Conservation (phyloP, 1,139 yeast genomes). For the Taphrina betulina region DNA sequence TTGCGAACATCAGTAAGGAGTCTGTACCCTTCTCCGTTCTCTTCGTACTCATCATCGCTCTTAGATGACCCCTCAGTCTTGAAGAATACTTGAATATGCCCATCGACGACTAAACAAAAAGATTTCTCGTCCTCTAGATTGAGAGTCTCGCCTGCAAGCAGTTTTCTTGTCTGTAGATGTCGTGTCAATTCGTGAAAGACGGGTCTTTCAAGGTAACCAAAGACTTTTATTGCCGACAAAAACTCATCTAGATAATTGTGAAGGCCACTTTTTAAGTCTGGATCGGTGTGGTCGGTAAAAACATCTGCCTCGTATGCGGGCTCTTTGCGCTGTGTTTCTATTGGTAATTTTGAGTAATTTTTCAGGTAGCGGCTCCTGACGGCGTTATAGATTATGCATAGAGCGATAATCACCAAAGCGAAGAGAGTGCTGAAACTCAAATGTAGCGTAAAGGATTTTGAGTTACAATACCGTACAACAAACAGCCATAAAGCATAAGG, state of each 20-base stretch:
- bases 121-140: constrained; percentile 74
- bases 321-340: constrained; percentile 51
- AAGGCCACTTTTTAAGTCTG: constrained; percentile 48
- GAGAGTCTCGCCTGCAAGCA: constrained; percentile 73
- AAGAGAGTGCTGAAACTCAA: constrained; percentile 26
- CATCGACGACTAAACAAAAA: constrained; percentile 92
- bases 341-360: constrained; percentile 54
- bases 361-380: constrained; percentile 56
- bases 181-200: constrained; percentile 92
- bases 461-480: constrained; percentile 5
- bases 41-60: constrained; percentile 49
- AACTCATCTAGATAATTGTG: constrained; percentile 80
- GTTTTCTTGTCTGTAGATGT: constrained; percentile 84
- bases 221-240: constrained; percentile 82
- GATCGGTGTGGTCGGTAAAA: constrained; percentile 46
- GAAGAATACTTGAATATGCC: constrained; percentile 76
- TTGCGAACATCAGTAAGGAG: constrained; percentile 78
- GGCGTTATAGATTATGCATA: constrained; percentile 44
- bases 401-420: constrained; percentile 1
- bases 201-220: constrained; percentile 85
- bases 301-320: constrained; percentile 48
- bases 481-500: constrained; percentile 8
- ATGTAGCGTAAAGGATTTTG: constrained; percentile 31
- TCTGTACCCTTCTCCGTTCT: constrained; percentile 62
- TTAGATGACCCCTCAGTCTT: constrained; percentile 47